These are phyloP conservation scores for Pichia manshurica DNA, from an alignment of 805 yeast species.

Conservation along the genomic window DNA sequence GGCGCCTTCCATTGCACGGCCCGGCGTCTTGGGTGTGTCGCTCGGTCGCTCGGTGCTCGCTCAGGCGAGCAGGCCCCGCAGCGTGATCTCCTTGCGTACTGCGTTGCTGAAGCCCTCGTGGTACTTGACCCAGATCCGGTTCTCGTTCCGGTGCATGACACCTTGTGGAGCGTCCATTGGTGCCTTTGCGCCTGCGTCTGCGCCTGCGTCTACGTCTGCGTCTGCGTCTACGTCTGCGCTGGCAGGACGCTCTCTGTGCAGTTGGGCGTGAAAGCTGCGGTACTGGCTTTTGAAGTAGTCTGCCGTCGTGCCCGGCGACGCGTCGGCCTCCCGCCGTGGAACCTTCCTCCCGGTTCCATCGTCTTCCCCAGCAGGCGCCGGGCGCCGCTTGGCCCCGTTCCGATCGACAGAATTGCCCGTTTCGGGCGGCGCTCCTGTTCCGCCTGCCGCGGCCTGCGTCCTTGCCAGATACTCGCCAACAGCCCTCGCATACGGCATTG, in stretches of 20 bases:
- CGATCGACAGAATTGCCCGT: too few relatives aligned
- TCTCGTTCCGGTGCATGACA: constrained; percentile 23
- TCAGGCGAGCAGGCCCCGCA: constrained; percentile 55
- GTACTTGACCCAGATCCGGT: constrained; percentile 77
- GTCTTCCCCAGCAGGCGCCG: too few relatives aligned
- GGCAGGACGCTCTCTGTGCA: too few relatives aligned
- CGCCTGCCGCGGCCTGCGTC: too few relatives aligned
- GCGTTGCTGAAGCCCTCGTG: constrained; percentile 92
- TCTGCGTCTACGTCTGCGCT: too few relatives aligned
- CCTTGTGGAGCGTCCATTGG: neutral
- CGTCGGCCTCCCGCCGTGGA: too few relatives aligned
- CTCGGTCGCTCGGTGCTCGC: neutral
- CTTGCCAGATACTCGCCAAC: neutral
- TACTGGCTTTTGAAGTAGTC: constrained; percentile 44
- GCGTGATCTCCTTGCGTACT: constrained; percentile 73
- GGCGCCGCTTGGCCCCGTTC: too few relatives aligned
- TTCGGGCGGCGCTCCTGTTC: too few relatives aligned
- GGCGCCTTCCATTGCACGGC: too few relatives aligned
- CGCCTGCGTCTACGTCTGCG: too few relatives aligned
- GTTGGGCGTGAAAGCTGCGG: constrained; percentile 15
- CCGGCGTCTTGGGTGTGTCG: too few relatives aligned
- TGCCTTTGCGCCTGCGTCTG: neutral
- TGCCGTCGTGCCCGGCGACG: constrained; percentile 10
- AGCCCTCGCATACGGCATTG: constrained; percentile 1
- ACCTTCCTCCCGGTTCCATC: too few relatives aligned